Evolutionary conservation across 148 eudicot species (phyloP).

Genomic region (Camellia lanceoleosa): DNA sequence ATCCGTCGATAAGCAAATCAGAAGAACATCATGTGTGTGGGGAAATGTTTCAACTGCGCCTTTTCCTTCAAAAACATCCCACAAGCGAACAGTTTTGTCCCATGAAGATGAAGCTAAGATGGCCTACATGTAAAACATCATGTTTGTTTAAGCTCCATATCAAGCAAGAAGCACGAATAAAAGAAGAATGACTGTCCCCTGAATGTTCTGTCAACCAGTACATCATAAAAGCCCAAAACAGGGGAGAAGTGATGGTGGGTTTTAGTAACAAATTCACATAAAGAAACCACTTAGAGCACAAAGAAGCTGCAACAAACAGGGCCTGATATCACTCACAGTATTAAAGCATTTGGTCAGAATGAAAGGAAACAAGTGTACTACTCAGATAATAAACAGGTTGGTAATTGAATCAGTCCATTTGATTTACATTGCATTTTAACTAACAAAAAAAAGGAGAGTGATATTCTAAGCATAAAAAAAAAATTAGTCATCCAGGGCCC

Average conservation of each 20-base stretch:
- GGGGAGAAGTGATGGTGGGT: not conserved
- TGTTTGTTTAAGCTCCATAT: not conserved
- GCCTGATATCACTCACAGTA: no score
- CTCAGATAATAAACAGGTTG: no score
- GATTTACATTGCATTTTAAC: no score
- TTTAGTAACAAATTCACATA: not conserved
- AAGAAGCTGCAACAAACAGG: no score
- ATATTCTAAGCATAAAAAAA: no score
- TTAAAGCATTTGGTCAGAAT: no score
- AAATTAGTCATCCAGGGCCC: no score
- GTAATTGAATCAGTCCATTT: no score
- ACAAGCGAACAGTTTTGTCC: slow-evolving; percentile 89
- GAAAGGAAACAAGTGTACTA: no score
- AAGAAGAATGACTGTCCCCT: not conserved
- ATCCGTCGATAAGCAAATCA: slow-evolving; percentile 91
- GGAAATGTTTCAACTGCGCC: slow-evolving; percentile 91
- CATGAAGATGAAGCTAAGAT: slow-evolving; percentile 94
- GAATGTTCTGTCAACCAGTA: not conserved
- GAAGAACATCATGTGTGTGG: slow-evolving; percentile 93
- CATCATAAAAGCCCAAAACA: not conserved
- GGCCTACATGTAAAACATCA: slow-evolving; percentile 43
- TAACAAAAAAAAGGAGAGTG: no score
- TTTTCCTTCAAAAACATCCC: slow-evolving; percentile 97
- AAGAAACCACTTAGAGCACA: no score
- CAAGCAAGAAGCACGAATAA: not conserved